Conservation (phyloP, 139 green algal genomes). For the Eudorina sp. region DNA sequence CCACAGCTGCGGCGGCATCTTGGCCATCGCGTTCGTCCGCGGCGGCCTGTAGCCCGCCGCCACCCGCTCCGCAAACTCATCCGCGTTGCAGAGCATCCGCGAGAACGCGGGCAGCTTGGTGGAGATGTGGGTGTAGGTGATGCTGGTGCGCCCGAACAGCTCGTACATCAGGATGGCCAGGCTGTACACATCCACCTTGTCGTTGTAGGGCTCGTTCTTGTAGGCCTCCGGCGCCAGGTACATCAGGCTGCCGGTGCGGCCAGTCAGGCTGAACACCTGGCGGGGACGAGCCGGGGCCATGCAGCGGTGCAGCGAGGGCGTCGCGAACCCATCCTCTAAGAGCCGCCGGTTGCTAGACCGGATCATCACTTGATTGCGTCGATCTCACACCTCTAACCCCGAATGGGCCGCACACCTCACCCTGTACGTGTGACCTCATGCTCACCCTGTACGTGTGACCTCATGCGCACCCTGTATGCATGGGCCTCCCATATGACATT, state of each 20-base stretch:
- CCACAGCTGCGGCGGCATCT: conserved; percentile 40
- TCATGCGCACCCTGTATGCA: no score
- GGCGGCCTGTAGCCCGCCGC: conserved; percentile 43
- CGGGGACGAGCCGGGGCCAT: no score
- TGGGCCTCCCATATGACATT: no score
- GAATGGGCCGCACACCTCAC: no score
- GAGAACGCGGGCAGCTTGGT: conserved; percentile 46
- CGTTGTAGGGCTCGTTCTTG: conserved; percentile 73
- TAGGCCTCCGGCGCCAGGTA: conserved; percentile 83
- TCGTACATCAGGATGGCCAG: conserved; percentile 46
- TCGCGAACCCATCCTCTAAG: background rate
- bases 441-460: no score
- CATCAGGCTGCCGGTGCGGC: conserved; percentile 59
- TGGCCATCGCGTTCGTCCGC: conserved; percentile 23
- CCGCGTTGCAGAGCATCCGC: conserved; percentile 24
- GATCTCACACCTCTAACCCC: no score
- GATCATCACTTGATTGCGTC: no score
- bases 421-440: no score
- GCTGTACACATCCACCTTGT: conserved; percentile 61
- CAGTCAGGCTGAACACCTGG: conserved; percentile 52
- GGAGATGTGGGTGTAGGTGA: conserved; percentile 44
- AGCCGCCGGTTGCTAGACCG: no score
- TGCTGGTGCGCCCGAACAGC: conserved; percentile 36
- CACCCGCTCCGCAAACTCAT: conserved; percentile 44
- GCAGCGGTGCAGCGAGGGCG: no score